Conservation (phyloP, 345 rosid genomes). For the Salix caprea region DNA sequence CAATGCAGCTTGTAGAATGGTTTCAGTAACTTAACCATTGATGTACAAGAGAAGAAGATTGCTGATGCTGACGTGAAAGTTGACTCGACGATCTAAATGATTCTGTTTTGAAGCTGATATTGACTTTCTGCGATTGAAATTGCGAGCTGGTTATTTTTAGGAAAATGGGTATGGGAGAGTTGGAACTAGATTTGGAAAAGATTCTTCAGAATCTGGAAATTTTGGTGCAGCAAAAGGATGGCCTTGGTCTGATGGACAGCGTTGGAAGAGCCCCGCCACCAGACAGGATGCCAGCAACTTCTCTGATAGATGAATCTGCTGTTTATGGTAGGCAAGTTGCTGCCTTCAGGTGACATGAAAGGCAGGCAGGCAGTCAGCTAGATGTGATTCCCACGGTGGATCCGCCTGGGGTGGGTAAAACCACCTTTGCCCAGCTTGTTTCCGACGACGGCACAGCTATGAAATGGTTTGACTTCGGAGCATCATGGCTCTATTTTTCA, state of each 20-base stretch:
- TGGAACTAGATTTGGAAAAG: neutral
- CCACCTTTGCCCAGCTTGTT: neutral
- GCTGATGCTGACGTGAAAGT: neutral
- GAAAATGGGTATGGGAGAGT: neutral
- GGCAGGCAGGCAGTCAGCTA: neutral
- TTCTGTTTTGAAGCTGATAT: neutral
- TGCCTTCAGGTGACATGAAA: neutral
- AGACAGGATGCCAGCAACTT: conserved; percentile 7
- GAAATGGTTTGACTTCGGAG: neutral
- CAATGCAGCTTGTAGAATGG: too few relatives aligned
- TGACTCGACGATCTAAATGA: conserved; percentile 6
- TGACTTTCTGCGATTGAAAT: neutral
- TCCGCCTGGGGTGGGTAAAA: neutral
- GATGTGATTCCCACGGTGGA: conserved; percentile 23
- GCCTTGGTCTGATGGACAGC: too few relatives aligned
- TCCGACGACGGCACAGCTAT: neutral
- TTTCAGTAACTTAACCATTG: neutral
- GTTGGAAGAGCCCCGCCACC: neutral
- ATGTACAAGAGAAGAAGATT: conserved; percentile 4
- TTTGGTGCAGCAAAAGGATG: conserved; percentile 5
- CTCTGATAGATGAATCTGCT: conserved; percentile 13
- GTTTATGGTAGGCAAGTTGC: conserved; percentile 19
- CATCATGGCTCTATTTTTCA: neutral
- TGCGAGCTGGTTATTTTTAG: neutral
- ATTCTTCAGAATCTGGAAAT: conserved; percentile 7